Percentiles rank a stretch among this genome's conserved stretches.
These are phyloP conservation scores for Candida glaebosa DNA, from an alignment of 805 yeast species.

Conservation along the genomic window DNA sequence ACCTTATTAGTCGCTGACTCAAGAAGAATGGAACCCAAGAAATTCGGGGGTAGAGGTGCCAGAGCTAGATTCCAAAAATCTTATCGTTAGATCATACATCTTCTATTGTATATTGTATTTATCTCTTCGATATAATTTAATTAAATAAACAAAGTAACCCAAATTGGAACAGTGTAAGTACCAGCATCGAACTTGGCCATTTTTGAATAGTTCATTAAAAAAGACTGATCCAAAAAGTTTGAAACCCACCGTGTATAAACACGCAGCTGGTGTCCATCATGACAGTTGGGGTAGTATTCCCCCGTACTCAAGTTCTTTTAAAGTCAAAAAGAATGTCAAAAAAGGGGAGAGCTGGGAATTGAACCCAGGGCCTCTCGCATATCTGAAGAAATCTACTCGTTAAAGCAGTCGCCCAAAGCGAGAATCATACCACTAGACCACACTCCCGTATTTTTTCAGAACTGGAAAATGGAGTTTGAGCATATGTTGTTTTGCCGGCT, in stretches of 20 bases:
- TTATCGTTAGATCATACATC: conserved; percentile 74
- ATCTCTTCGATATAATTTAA: not conserved
- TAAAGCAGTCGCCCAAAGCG: conserved; percentile 26
- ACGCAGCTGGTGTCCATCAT: too few relatives aligned
- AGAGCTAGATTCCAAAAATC: conserved; percentile 99
- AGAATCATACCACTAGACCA: conserved; percentile 38
- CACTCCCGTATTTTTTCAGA: conserved; percentile 19
- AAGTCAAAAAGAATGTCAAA: too few relatives aligned
- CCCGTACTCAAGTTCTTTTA: too few relatives aligned
- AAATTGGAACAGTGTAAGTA: not conserved
- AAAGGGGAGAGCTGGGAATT: conserved; percentile 50
- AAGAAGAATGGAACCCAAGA: conserved; percentile 99
- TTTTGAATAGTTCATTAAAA: too few relatives aligned
- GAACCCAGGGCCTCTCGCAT: conserved; percentile 64
- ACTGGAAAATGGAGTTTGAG: not conserved
- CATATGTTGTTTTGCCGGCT: too few relatives aligned
- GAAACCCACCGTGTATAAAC: too few relatives aligned
- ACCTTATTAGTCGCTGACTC: conserved; percentile 99
- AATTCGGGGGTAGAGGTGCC: conserved; percentile 99
- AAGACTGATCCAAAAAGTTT: too few relatives aligned
- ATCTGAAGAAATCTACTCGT: conserved; percentile 12
- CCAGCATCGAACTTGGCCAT: too few relatives aligned
- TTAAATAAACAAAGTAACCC: conserved; percentile 5
- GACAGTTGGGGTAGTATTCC: too few relatives aligned
- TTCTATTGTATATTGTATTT: not conserved